A percentile compares a stretch with the other conserved stretches of the same genome.
These are phyloP conservation scores for Pichia cephalocereana DNA, from an alignment of 805 yeast species.

Conservation along the genomic window DNA sequence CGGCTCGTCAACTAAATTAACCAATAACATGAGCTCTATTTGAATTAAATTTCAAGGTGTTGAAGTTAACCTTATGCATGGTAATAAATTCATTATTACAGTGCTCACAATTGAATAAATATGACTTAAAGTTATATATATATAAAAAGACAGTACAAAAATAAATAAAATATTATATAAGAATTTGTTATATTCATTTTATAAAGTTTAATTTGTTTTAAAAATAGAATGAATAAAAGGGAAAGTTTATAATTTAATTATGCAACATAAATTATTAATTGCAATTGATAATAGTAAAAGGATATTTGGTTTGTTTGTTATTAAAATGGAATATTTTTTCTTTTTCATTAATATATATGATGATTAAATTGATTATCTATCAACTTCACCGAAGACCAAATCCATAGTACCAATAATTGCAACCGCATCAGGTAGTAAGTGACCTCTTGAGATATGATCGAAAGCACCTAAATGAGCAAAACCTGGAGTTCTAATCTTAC, in stretches of 20 bases:
- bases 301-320: too few species aligned
- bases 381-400: conserved; percentile 90
- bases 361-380: conserved; percentile 42
- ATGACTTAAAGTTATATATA: background rate
- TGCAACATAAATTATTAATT: background rate
- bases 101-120: background rate
- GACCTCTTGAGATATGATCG: conserved; percentile 79
- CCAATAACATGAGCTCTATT: too few species aligned
- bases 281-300: background rate
- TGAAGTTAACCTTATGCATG: too few species aligned
- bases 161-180: background rate
- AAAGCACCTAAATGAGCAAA: conserved; percentile 85
- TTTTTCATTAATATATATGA: too few species aligned
- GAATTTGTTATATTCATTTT: background rate
- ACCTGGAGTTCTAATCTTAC: conserved; percentile 93
- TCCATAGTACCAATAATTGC: conserved; percentile 95
- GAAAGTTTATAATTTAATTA: background rate
- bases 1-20: too few species aligned
- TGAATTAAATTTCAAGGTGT: too few species aligned
- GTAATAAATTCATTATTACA: too few species aligned
- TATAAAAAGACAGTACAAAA: background rate
- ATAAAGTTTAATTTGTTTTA: background rate
- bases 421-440: conserved; percentile 83
- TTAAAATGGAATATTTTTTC: too few species aligned
- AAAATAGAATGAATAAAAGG: conserved; percentile 6